Evolutionary conservation across 768 basidiomycete species (phyloP), one percentile per base, ranked within the genome.

Genomic region (Suillus brevipes): DNA sequence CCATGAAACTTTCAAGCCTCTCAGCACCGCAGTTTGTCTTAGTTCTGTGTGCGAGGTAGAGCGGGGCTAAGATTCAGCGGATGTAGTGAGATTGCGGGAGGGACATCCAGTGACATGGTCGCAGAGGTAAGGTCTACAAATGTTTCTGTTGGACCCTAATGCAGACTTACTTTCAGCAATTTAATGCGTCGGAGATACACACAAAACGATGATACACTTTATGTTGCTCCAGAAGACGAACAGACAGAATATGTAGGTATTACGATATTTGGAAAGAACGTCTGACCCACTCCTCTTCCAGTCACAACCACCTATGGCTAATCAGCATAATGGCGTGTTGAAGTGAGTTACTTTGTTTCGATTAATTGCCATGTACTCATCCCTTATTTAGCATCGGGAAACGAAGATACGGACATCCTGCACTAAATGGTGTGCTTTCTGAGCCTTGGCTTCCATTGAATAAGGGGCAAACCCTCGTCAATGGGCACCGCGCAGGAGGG

Each of bases 251-350:
- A 96, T 75, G 91, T 91, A 67, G 65, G 84, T 76, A 2, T 50
- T 63, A 43, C 34, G 12, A 23, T 7, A 18, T 20, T 1, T 23
- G 14, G 8, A 34, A 18, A 23, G 60, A 38, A 10, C 57, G 6
- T 23, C 13, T 37, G 18, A 20, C 3, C 6, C 20, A 42, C 31
- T 34, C 38, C 45, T 53, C 49, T 28, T 47, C 56, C 70, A 95
- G 91, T 95, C 94, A 0, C 97, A 99, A 76, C 96, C 97, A 0
- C 97, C 97, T 0, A 95, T 99, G 93, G 89, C 91, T 16, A 94
- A 94, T 70, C 96, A 94, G 88, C 98, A 94, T 75, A 85, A 84
- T 52, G 97, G 97, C 0, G 94, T 99, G 25, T 81, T 99, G 16
- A 97, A 97, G 93, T 94, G 74, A 69, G 81, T 70, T 28, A 6